Percentiles rank a stretch among this genome's conserved stretches.
phyloP scores from a whole-genome alignment of 371 early-diverging fungal species.

The Quaeritorhiza haematococci region DNA sequence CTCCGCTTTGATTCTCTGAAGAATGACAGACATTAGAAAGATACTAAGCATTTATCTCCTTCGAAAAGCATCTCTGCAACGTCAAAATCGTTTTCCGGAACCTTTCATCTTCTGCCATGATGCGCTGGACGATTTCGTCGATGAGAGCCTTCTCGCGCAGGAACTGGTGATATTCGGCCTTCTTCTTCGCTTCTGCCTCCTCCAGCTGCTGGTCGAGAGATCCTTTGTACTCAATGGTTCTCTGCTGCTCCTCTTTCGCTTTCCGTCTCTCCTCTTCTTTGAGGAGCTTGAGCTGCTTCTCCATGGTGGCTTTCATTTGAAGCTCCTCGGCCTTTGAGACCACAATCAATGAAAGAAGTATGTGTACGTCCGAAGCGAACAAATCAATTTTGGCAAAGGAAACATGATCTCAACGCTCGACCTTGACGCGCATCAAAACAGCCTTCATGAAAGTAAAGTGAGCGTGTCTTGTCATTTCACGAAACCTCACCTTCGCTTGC shows the following conservation, averaged over 20 bases:
- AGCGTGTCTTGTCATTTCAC: not conserved
- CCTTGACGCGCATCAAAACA: no score
- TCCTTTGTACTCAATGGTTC: slow-evolving; percentile 29
- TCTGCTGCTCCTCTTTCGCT: slow-evolving; percentile 29
- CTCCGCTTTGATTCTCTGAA: slow-evolving; percentile 31
- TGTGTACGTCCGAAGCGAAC: no score
- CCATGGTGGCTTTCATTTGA: slow-evolving; percentile 26
- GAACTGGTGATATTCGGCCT: slow-evolving; percentile 42
- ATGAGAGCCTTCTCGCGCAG: slow-evolving; percentile 46
- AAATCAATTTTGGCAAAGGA: no score
- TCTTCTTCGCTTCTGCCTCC: slow-evolving; percentile 30
- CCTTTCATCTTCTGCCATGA: slow-evolving; percentile 41
- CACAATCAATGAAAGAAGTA: not conserved
- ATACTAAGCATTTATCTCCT: not conserved
- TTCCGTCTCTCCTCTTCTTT: slow-evolving; percentile 16
- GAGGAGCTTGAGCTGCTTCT: slow-evolving; percentile 23
- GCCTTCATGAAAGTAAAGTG: no score
- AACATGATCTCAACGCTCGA: no score
- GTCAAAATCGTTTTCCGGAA: slow-evolving; percentile 13
- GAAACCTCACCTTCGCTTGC: slow-evolving; percentile 16
- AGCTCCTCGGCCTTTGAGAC: slow-evolving; percentile 21
- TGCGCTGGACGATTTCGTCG: slow-evolving; percentile 40
- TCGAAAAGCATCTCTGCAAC: no score
- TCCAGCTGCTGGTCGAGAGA: slow-evolving; percentile 39
- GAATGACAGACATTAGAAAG: no score